These are phyloP conservation scores for Daedalea quercina DNA, from an alignment of 768 basidiomycete species.

Conservation along the genomic window DNA sequence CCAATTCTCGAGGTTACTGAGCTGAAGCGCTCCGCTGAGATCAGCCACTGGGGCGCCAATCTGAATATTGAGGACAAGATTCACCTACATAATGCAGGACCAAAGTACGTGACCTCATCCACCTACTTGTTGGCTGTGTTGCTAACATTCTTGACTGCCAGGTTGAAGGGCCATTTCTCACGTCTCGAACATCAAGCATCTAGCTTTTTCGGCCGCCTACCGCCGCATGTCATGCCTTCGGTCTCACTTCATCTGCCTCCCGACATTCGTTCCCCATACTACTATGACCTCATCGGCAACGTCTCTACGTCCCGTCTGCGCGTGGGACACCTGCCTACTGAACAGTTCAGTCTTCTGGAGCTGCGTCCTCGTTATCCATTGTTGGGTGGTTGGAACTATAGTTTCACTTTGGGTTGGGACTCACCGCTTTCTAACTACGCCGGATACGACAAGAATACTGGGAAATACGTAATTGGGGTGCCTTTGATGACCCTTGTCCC, in stretches of 20 bases:
- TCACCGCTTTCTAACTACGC: constrained; percentile 73
- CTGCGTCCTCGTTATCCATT: constrained; percentile 87
- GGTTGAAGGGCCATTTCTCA: constrained; percentile 93
- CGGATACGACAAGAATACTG: constrained; percentile 53
- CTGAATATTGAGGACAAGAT: constrained; percentile 90
- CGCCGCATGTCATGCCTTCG: constrained; percentile 65
- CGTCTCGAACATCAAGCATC: constrained; percentile 83
- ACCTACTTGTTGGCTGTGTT: background rate
- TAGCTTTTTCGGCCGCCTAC: constrained; percentile 56
- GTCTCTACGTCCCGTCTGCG: constrained; percentile 92
- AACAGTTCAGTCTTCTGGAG: constrained; percentile 68
- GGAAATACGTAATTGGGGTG: constrained; percentile 68
- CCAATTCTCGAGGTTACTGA: constrained; percentile 73
- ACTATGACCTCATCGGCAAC: constrained; percentile 89
- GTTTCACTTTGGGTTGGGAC: constrained; percentile 92
- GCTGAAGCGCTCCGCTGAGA: constrained; percentile 74
- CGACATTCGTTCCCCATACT: constrained; percentile 78
- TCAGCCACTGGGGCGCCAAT: constrained; percentile 97
- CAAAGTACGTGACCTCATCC: constrained; percentile 52
- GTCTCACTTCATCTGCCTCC: constrained; percentile 79
- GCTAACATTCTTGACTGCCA: constrained; percentile 27
- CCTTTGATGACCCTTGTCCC: constrained; percentile 82
- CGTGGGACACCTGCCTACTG: constrained; percentile 22
- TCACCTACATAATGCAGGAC: constrained; percentile 82
- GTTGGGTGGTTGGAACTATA: constrained; percentile 96